A percentile compares a stretch with the other conserved stretches of the same genome.
phyloP scores from a whole-genome alignment of 345 rosid species.

The Cochlearia excelsa region DNA sequence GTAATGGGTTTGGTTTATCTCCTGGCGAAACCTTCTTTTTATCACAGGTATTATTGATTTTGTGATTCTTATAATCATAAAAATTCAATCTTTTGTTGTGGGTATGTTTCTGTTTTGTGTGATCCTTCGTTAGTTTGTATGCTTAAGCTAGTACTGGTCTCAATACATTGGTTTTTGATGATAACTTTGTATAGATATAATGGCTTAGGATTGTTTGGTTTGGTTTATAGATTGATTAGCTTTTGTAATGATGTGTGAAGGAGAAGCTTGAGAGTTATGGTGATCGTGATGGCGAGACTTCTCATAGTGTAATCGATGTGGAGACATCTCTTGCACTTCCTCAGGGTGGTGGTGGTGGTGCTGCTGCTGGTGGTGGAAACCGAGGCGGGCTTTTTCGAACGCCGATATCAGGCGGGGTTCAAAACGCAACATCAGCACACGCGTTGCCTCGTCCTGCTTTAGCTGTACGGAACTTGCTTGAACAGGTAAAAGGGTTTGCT shows the following conservation, averaged over 20 bases:
- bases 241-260: conserved; percentile 50
- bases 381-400: conserved; percentile 93
- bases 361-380: conserved; percentile 43
- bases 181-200: conserved; percentile 25
- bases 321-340: conserved; percentile 48
- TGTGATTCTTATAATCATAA: too few relatives aligned
- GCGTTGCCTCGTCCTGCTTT: conserved; percentile 89
- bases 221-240: conserved; percentile 31
- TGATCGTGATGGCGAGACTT: conserved; percentile 36
- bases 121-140: too few relatives aligned
- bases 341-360: conserved; percentile 41
- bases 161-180: conserved; percentile 16
- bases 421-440: conserved; percentile 96
- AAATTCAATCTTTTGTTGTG: background rate
- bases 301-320: conserved; percentile 41
- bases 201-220: conserved; percentile 12
- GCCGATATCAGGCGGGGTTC: conserved; percentile 98
- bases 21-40: conserved; percentile 48
- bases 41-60: conserved; percentile 45
- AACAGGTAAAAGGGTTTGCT: conserved; percentile 55
- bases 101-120: background rate
- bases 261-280: conserved; percentile 39
- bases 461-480: conserved; percentile 97
- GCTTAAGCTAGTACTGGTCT: background rate
- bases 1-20: conserved; percentile 41